Evolutionary conservation across 2,329 filamentous ascomycete genomes (phyloP), one percentile per base, ranked within the genome.

Genomic region (Sphaerulina musiva): DNA sequence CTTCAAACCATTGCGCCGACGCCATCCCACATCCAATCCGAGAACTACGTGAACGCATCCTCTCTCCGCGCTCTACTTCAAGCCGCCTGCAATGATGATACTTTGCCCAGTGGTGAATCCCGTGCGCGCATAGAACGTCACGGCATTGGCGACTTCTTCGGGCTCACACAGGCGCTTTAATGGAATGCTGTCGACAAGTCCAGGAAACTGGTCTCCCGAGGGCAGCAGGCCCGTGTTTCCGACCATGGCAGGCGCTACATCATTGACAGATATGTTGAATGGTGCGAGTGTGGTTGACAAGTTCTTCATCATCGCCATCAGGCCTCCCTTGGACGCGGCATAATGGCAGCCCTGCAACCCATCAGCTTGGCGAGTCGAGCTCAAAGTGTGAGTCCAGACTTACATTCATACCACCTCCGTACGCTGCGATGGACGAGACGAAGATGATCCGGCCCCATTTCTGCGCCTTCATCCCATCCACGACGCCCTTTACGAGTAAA

Each of bases 211-310:
- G 29, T 67, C 64, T n/a, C 76, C 76, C 55, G 78, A 75, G 2
- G 80, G 79, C 26, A 84, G 79, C 78, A 84, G 79, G 1, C 68
- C 68, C 4, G 68, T 69, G 11, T 67, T 64, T 5, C 81, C 81
- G 56, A 85, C 84, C 81, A 85, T 84, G 5, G 82, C 82, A 0
- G 83, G 83, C 2, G 81, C 80, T n/a, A 86, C 80, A 58, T 85
- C 82, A 55, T 86, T 85, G 53, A 85, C 80, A 11, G 81, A 83
- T 60, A 86, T 82, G 32, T 82, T 81, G 60, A 75, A 76, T 52
- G 77, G 74, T 1, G 80, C 82, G 20, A 85, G 74, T 44, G 80
- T 79, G 0, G 74, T 76, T 0, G 82, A 76, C 31, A 86, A 72
- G 58, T 84, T 85, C 64, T 78, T 80, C 79, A 84, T 84, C 78